phyloP scores from a whole-genome alignment of 176 grass and related monocot genomes.

The Triticum dicoccoides region DNA sequence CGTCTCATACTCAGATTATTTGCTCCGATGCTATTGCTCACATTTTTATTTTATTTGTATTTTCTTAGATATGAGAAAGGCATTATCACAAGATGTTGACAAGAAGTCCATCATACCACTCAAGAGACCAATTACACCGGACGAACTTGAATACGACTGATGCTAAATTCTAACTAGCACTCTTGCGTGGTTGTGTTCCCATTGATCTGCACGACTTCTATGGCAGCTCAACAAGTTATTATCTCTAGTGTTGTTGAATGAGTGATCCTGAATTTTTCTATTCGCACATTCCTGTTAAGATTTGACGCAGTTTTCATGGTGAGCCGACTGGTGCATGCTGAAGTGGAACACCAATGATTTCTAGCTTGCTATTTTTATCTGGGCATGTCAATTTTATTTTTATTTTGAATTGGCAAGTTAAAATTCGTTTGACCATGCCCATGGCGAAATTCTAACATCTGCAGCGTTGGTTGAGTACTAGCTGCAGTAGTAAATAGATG shows the following conservation, averaged over 20 bases:
- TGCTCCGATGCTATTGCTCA: conserved; percentile 12
- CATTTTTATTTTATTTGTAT: neutral
- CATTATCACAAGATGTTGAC: conserved; percentile 82
- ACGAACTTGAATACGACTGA: conserved; percentile 99
- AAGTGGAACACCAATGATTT: too few relatives aligned
- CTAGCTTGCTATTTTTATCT: too few relatives aligned
- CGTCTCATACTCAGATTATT: neutral
- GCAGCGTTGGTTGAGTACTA: too few relatives aligned
- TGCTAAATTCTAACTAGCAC: neutral
- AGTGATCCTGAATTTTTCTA: neutral
- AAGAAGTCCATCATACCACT: conserved; percentile 94
- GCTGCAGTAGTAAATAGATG: too few relatives aligned
- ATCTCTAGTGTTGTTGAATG: neutral
- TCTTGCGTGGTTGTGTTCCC: neutral
- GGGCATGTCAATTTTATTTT: too few relatives aligned
- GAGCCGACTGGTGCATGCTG: too few relatives aligned
- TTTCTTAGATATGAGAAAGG: conserved; percentile 90
- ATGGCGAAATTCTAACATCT: too few relatives aligned
- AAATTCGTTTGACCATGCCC: too few relatives aligned
- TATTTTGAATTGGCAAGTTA: too few relatives aligned
- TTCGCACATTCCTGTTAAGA: neutral
- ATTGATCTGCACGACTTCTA: neutral
- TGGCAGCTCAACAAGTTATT: neutral
- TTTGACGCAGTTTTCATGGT: neutral
- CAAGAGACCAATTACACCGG: conserved; percentile 85